Percentiles rank a stretch among this genome's conserved stretches.
phyloP scores from a whole-genome alignment of 1,139 yeast species.

The Geotrichum reessii region DNA sequence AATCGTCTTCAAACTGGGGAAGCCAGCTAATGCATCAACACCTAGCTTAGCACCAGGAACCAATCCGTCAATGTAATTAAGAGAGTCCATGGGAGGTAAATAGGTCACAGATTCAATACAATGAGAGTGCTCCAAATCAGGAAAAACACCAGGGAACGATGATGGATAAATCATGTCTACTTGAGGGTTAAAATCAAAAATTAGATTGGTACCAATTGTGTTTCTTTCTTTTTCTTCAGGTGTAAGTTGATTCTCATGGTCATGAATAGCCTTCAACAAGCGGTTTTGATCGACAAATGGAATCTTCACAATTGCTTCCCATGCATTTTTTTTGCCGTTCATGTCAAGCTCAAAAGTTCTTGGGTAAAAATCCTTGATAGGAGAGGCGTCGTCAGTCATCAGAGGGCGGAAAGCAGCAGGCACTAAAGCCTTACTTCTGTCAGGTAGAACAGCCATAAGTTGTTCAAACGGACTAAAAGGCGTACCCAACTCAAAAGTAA shows the following conservation, averaged over 20 bases:
- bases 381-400: slow-evolving; percentile 86
- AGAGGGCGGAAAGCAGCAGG: slow-evolving; percentile 73
- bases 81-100: slow-evolving; percentile 13
- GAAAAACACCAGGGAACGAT: slow-evolving; percentile 72
- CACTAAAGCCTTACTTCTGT: slow-evolving; percentile 74
- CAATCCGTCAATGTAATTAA: slow-evolving; percentile 52
- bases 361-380: slow-evolving; percentile 88
- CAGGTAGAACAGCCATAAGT: slow-evolving; percentile 96
- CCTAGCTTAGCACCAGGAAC: slow-evolving; percentile 68
- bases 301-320: slow-evolving; percentile 98
- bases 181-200: slow-evolving; percentile 73
- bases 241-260: slow-evolving; percentile 52
- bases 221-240: slow-evolving; percentile 72
- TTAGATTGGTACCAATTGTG: slow-evolving; percentile 61
- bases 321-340: slow-evolving; percentile 91
- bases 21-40: slow-evolving; percentile 70
- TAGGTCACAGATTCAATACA: slow-evolving; percentile 52
- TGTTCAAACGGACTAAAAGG: slow-evolving; percentile 96
- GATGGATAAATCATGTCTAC: slow-evolving; percentile 62
- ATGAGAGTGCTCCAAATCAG: slow-evolving; percentile 70
- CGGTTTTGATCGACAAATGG: slow-evolving; percentile 86
- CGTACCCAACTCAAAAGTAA: slow-evolving; percentile 59
- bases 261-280: slow-evolving; percentile 63
- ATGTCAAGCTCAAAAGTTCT: slow-evolving; percentile 79
- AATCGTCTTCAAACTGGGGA: slow-evolving; percentile 73